These are phyloP conservation scores for Senna siamea DNA, from an alignment of 306 rosid species.

Conservation along the genomic window DNA sequence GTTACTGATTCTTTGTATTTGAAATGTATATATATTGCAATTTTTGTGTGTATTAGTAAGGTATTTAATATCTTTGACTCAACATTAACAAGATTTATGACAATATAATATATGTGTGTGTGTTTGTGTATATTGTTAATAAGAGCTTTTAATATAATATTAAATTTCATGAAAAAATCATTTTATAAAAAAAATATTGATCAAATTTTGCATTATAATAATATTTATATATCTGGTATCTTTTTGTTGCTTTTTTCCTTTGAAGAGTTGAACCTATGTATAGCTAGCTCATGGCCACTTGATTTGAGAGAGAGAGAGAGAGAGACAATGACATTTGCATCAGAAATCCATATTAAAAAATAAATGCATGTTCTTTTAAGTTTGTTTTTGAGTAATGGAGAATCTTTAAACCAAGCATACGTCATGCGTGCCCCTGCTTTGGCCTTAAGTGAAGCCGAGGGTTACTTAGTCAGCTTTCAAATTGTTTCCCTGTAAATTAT, in stretches of 20 bases:
- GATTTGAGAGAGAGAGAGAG: conserved; percentile 42
- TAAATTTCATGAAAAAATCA: too few relatives aligned
- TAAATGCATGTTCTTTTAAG: conserved; percentile 44
- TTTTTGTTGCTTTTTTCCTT: background rate
- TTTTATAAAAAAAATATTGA: background rate
- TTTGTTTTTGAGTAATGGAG: conserved; percentile 46
- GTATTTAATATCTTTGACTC: too few relatives aligned
- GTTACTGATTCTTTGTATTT: too few relatives aligned
- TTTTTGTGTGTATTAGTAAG: too few relatives aligned
- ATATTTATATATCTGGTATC: too few relatives aligned
- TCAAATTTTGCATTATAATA: conserved; percentile 27
- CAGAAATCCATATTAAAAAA: conserved; percentile 62
- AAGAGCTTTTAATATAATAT: too few relatives aligned
- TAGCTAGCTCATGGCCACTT: conserved; percentile 35
- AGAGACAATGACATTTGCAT: conserved; percentile 51
- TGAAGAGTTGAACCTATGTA: conserved; percentile 32
- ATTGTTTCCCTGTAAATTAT: conserved; percentile 37
- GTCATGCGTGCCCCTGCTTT: conserved; percentile 52
- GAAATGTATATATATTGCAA: too few relatives aligned
- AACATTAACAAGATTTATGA: too few relatives aligned
- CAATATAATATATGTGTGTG: too few relatives aligned
- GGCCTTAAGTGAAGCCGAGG: conserved; percentile 57
- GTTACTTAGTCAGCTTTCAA: conserved; percentile 44
- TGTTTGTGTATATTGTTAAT: too few relatives aligned
- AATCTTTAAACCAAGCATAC: conserved; percentile 54